Evolutionary conservation across 805 yeast genomes (phyloP), one percentile per base, ranked within the genome.

Genomic region (Metschnikowia matae): DNA sequence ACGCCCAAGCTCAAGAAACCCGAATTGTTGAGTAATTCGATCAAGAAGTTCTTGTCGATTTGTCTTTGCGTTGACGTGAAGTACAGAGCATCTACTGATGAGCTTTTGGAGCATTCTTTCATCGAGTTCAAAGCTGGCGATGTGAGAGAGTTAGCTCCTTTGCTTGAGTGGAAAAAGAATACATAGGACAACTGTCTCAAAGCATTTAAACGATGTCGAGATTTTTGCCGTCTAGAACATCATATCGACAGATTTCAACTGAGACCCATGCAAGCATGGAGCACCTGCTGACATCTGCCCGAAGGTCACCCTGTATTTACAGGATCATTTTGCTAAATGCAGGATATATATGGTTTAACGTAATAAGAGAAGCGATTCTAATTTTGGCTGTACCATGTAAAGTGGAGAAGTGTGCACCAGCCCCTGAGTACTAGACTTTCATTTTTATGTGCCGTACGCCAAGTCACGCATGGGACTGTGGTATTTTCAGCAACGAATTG

Each of bases 21-120:
- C 2, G 89, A 84, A 49, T 60, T 74, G 36, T 73, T 94, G 53
- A 83, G 92, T 8, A 76, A 83, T 51, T 82, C 84, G 33, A 85
- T 95, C 52, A 89, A 88, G 73, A 83, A 87, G 63, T 94, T 94
- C 65, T 77, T 94, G 65, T 83, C 91, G 46, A 89, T 90, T 54
- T 90, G 98, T 71, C 75, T 94, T 23, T 89, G 97, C 69, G 98
- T 92, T 35, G 98, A 95, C 66, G 96, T 90, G 40, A 81, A 87
- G 60, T 86, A 85, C 62, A 81, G 99, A 59, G 98, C 98, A 0
- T 80, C 85, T 15, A 89, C 98, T 5, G 90, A 86, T 59, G 97
- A 92, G 64, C 75, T 94, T 48, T 72, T 94, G 37, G 83, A 81
- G 52, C 97, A 91, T 63, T 77, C 81, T 46, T 87, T 87, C 62